Base-by-base conservation (phyloP, 1,139 yeast species). In the Saccharomyces hybrid region DNA sequence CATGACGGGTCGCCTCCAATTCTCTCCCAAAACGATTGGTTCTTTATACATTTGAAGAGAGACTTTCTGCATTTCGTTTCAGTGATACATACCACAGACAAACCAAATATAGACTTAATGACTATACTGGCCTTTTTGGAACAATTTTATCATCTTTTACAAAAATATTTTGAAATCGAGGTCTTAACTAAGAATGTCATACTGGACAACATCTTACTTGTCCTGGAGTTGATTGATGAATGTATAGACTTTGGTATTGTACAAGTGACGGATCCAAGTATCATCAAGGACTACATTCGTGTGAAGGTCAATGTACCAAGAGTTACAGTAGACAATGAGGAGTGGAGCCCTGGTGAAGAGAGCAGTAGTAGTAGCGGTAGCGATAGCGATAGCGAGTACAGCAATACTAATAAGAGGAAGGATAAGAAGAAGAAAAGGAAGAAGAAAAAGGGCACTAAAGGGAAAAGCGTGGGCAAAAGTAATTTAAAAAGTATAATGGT, bases 171-270 rank as follows among this genome's bases (percentile, higher is more conserved):
- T 66, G 80, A 64, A 28, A 61, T 61, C 5, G 55, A 75, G 57
- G 66, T 69, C 49, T 69, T 84, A 56, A 81, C 81, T 62, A 81
- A 78, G 61, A 86, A 82, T 59, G 67, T 83, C 38, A 77, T 85
- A 34, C 71, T 82, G 53, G 90, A 85, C 67, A 85, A 85, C 64
- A 81, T 79, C 64, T 81, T 82, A 48, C 73, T 85, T 53, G 79
- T 85, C n/a, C 83, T 84, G 67, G 91, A 85, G 69, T 70, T 85
- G 51, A 74, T 85, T 53, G 93, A 85, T 66, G 93, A 85, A 67
- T 79, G 83, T 71, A 73, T 83, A 76, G 91, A 85, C 67, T 85
- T 70, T 67, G 91, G 93, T 0, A 71, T 83, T 2, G 85, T 89
- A 0, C 95, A 86, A 67, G 74, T 85, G 50, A 85, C 91, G 1